phyloP scores from a whole-genome alignment of 2,329 filamentous ascomycete genomes.

The Aspergillus carbonarius region DNA sequence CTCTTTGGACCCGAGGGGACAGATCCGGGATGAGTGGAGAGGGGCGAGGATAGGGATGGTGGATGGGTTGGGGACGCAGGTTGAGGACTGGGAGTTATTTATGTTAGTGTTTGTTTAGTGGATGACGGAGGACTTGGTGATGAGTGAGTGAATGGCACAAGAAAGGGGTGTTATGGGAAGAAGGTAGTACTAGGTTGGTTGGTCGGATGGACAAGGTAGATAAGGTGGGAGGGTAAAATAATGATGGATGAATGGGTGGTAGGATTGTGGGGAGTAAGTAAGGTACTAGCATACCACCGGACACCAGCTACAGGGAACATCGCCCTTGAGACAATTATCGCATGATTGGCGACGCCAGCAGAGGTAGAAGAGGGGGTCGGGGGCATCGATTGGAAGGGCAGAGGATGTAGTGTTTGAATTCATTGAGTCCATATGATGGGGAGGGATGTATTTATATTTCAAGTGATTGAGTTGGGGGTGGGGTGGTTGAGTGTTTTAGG shows the following conservation, averaged over 20 bases:
- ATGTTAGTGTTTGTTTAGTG: background rate
- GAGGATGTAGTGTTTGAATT: background rate
- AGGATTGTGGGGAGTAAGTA: too few relatives aligned
- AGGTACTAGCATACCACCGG: constrained; percentile 36
- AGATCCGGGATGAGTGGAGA: constrained; percentile 35
- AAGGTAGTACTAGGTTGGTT: background rate
- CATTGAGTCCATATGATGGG: background rate
- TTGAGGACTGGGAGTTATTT: constrained; percentile 31
- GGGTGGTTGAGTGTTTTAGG: too few relatives aligned
- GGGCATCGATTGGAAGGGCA: background rate
- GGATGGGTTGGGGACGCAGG: constrained; percentile 40
- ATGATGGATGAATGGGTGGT: background rate
- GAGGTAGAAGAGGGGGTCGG: constrained; percentile 30
- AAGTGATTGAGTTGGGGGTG: too few relatives aligned
- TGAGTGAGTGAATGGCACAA: too few relatives aligned
- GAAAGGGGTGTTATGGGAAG: background rate
- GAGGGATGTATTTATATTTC: background rate
- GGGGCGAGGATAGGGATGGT: constrained; percentile 41
- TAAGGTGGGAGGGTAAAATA: background rate
- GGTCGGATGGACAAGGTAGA: background rate
- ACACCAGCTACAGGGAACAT: constrained; percentile 40
- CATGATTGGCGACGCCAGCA: constrained; percentile 42
- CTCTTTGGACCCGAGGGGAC: constrained; percentile 41
- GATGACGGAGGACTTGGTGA: too few relatives aligned
- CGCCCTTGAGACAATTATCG: constrained; percentile 32